phyloP scores from a whole-genome alignment of 1,139 yeast species.

The Lodderomyces pseudojiufengensis region DNA sequence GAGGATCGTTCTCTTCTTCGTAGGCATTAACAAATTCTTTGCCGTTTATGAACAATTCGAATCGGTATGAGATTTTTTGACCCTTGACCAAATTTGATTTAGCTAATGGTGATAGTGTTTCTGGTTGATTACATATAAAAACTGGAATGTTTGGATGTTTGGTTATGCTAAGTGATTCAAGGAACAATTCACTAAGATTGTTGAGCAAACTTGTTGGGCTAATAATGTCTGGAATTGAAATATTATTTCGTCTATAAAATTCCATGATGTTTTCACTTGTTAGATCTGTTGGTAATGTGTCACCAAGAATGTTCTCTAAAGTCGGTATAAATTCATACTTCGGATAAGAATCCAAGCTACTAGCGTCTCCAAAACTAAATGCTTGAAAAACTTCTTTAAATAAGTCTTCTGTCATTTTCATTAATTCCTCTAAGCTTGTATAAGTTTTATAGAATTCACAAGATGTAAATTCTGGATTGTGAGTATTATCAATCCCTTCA shows the following conservation, averaged over 20 bases:
- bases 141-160: conserved; percentile 47
- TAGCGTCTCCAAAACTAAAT: conserved; percentile 15
- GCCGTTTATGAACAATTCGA: conserved; percentile 79
- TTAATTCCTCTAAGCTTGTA: conserved; percentile 65
- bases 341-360: conserved; percentile 16
- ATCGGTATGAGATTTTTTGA: conserved; percentile 55
- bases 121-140: conserved; percentile 80
- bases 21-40: conserved; percentile 89
- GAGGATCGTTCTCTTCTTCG: conserved; percentile 93
- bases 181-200: conserved; percentile 52
- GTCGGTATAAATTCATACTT: conserved; percentile 61
- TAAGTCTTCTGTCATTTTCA: conserved; percentile 59
- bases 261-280: conserved; percentile 33
- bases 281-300: conserved; percentile 36
- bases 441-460: conserved; percentile 91
- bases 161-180: conserved; percentile 57
- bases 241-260: conserved; percentile 30
- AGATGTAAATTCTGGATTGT: conserved; percentile 91
- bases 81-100: conserved; percentile 46
- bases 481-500: conserved; percentile 90
- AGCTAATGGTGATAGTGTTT: conserved; percentile 81
- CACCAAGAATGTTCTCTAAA: conserved; percentile 44
- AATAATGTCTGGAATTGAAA: conserved; percentile 35
- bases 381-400: conserved; percentile 35
- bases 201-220: conserved; percentile 64